Conservation (phyloP, 148 eudicot species). For the Tetragonia tetragonoides region DNA sequence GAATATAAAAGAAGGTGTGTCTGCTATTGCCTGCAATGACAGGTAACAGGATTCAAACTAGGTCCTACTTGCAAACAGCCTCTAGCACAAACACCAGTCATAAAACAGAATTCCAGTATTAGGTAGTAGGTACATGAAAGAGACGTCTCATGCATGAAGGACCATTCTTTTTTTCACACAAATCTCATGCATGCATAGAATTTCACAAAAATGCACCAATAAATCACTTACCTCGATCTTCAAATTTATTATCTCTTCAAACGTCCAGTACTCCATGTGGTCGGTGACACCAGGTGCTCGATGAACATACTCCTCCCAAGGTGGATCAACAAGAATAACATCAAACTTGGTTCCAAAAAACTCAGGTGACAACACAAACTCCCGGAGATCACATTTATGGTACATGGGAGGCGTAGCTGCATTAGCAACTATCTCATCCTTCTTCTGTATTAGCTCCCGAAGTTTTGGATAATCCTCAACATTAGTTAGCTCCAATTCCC, state of each 20-base stretch:
- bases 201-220: not conserved
- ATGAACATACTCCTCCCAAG: conserved; percentile 99
- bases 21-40: conserved; percentile 80
- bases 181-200: not conserved
- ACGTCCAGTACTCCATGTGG: conserved; percentile 88
- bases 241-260: conserved; percentile 91
- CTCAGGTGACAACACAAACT: conserved; percentile 75
- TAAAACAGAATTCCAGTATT: too few species aligned
- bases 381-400: conserved; percentile 76
- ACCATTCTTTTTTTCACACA: not conserved
- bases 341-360: conserved; percentile 95
- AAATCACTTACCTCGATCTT: conserved; percentile 78
- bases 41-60: conserved; percentile 1
- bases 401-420: conserved; percentile 85
- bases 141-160: not conserved
- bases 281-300: conserved; percentile 97
- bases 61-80: not conserved
- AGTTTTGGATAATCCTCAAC: conserved; percentile 98
- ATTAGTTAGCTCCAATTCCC: conserved; percentile 88
- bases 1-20: conserved; percentile 94
- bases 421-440: conserved; percentile 90
- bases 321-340: conserved; percentile 94
- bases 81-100: too few species aligned
- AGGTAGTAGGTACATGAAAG: not conserved
- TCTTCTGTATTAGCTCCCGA: conserved; percentile 95